Evolutionary conservation across 208 protist genomes (phyloP).

Genomic region (Leptomonas seymouri): DNA sequence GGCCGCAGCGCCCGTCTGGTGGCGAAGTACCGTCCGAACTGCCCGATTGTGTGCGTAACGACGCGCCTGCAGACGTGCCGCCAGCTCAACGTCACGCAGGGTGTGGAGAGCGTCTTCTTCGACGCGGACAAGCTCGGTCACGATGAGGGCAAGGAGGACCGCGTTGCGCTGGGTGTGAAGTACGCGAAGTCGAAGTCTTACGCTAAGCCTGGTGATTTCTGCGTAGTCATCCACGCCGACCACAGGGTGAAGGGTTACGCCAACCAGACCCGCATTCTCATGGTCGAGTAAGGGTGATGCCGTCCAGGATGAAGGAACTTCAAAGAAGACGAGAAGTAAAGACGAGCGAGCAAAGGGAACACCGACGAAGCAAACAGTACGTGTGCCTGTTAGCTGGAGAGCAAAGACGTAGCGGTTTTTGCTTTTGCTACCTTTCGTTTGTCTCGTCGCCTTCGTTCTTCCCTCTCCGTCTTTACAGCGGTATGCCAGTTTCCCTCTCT

Average conservation of each 20-base stretch:
- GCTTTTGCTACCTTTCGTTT: not conserved
- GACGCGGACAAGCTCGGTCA: conserved; percentile 63
- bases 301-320: not conserved
- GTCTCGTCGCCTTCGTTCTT: not conserved
- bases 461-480: not conserved
- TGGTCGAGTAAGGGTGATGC: conserved; percentile 38
- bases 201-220: conserved; percentile 59
- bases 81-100: conserved; percentile 82
- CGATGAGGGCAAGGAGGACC: conserved; percentile 75
- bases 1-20: conserved; percentile 94
- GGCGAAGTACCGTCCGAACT: conserved; percentile 96
- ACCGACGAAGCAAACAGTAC: no score
- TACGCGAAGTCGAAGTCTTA: conserved; percentile 68
- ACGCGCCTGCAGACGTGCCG: conserved; percentile 83
- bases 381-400: no score
- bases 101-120: conserved; percentile 82
- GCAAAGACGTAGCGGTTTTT: no score
- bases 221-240: conserved; percentile 83
- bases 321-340: not conserved
- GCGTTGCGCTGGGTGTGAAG: conserved; percentile 62
- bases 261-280: conserved; percentile 83
- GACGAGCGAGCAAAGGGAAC: no score
- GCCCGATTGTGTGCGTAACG: conserved; percentile 95
- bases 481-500: not conserved
- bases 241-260: conserved; percentile 89